phyloP scores from a whole-genome alignment of 208 protist species.

The Entamoeba histolytica region DNA sequence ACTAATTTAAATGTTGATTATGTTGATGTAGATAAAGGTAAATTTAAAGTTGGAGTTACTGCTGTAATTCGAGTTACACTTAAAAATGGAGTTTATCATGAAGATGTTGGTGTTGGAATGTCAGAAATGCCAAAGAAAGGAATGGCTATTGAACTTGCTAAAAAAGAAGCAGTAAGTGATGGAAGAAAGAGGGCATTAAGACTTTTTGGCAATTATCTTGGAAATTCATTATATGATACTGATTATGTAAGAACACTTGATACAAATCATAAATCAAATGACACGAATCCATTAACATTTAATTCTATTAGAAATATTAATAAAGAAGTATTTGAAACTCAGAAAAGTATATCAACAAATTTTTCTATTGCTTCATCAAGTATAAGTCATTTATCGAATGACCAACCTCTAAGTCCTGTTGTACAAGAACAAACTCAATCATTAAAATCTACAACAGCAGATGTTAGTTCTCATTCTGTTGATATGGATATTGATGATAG shows the following conservation, averaged over 20 bases:
- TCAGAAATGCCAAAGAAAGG: neutral
- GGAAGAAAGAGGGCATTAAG: constrained; percentile 11
- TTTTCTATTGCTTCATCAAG: too few species aligned
- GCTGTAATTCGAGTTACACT: constrained; percentile 15
- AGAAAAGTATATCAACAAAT: too few species aligned
- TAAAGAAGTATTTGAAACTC: too few species aligned
- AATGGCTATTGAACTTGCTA: constrained; percentile 2
- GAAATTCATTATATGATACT: constrained; percentile 8
- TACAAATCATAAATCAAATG: neutral
- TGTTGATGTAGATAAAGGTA: neutral
- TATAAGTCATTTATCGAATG: too few species aligned
- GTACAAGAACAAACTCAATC: too few species aligned
- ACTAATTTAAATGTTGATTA: constrained; percentile 4
- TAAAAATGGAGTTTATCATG: constrained; percentile 13
- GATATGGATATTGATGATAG: too few species aligned
- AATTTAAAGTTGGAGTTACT: neutral
- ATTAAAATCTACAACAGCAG: too few species aligned
- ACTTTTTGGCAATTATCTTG: constrained; percentile 13
- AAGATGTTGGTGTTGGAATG: constrained; percentile 16
- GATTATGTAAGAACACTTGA: neutral
- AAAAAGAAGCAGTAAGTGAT: constrained; percentile 21
- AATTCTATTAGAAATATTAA: neutral
- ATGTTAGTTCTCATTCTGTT: too few species aligned
- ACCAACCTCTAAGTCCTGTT: too few species aligned
- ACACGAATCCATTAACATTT: neutral